Conservation (phyloP, 2,329 filamentous ascomycete species). For the Lecanicillium sp. region DNA sequence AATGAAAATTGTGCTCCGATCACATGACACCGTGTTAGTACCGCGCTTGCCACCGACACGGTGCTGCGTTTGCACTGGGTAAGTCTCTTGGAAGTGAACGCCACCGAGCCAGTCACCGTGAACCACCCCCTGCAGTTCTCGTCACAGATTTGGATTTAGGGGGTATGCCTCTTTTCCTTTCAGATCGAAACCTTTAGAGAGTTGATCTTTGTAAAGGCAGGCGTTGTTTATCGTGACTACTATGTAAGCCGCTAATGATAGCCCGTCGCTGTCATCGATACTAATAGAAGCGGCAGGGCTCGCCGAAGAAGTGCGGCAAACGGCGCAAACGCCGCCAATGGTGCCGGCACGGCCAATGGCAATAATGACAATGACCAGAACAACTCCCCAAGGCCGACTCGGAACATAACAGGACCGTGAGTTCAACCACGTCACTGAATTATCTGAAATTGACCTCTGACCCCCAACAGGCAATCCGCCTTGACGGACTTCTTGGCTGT, state of each 20-base stretch:
- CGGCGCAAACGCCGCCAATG: conserved; percentile 7
- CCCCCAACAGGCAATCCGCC: conserved; percentile 37
- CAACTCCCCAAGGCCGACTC: conserved; percentile 14
- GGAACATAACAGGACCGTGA: conserved; percentile 32
- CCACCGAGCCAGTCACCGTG: conserved; percentile 4
- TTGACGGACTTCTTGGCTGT: conserved; percentile 47
- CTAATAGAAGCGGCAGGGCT: conserved; percentile 10
- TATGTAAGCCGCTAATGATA: too few relatives aligned
- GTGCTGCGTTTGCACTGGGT: conserved; percentile 14
- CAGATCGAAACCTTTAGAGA: too few relatives aligned
- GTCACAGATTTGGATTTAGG: too few relatives aligned
- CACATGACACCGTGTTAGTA: conserved; percentile 29
- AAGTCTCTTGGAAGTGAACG: conserved; percentile 1
- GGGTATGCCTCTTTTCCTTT: too few relatives aligned
- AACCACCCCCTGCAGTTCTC: too few relatives aligned
- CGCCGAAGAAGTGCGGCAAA: conserved; percentile 6
- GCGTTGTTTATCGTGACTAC: too few relatives aligned
- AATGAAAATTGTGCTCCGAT: conserved; percentile 6
- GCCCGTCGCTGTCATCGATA: conserved; percentile 2
- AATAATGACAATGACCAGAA: conserved; percentile 11
- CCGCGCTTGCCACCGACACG: conserved; percentile 12
- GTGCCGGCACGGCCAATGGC: conserved; percentile 4
- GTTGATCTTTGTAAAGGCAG: too few relatives aligned
- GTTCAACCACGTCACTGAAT: conserved; percentile 9
- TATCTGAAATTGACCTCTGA: conserved; percentile 8